Percentiles rank a stretch among this genome's conserved stretches.
Conservation (phyloP, 2,329 filamentous ascomycete genomes). For the Xylogone sp. region DNA sequence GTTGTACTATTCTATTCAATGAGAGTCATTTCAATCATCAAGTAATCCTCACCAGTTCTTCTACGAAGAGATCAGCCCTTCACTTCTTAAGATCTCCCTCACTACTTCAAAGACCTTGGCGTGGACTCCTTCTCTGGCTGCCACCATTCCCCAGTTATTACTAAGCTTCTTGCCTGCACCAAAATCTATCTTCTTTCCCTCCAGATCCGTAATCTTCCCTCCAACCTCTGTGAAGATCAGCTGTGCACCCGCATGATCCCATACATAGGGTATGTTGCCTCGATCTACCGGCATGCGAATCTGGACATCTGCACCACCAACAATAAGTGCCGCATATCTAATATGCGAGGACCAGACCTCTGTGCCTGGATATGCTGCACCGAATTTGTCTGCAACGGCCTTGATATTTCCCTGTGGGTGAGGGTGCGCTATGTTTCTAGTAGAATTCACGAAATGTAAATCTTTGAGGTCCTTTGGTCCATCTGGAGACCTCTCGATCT, state of each 20-base stretch:
- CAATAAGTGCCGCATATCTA: slow-evolving; percentile 47
- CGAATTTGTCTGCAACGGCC: slow-evolving; percentile 24
- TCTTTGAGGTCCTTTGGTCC: slow-evolving; percentile 20
- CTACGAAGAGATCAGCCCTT: no score
- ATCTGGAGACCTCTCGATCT: slow-evolving; percentile 20
- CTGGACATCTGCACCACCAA: slow-evolving; percentile 45
- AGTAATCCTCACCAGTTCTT: no score
- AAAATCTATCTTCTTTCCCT: slow-evolving; percentile 46
- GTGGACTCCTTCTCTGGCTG: slow-evolving; percentile 34
- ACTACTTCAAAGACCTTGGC: slow-evolving; percentile 9
- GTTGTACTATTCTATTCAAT: no score
- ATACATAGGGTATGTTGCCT: slow-evolving; percentile 31
- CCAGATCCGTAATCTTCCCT: slow-evolving; percentile 44
- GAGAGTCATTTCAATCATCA: no score
- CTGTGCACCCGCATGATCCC: slow-evolving; percentile 53
- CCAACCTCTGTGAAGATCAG: slow-evolving; percentile 47
- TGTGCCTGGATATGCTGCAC: slow-evolving; percentile 42
- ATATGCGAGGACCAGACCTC: slow-evolving; percentile 50
- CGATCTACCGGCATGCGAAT: slow-evolving; percentile 41
- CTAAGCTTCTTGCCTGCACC: slow-evolving; percentile 34
- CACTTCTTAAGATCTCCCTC: neutral
- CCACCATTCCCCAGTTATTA: slow-evolving; percentile 36
- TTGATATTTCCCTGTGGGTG: slow-evolving; percentile 27
- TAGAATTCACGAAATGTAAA: slow-evolving; percentile 41
- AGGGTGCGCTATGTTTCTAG: slow-evolving; percentile 31